Evolutionary conservation across 1,284 basidiomycete species (phyloP).

Genomic region (Vanrija humicola): DNA sequence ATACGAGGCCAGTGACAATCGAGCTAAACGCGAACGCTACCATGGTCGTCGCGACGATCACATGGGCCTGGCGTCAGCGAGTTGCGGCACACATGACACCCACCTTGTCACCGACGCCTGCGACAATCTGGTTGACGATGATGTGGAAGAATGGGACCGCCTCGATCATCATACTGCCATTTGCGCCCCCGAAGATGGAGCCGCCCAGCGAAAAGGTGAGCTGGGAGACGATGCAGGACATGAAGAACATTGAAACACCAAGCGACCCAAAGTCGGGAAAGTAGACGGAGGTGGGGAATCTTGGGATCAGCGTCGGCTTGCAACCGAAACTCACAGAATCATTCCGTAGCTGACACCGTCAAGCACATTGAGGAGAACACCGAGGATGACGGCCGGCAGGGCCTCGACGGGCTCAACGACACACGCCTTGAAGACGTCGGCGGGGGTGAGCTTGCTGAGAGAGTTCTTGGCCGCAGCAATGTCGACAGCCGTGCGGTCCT

Average conservation of each 20-base stretch:
- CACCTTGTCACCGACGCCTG: constrained; percentile 64
- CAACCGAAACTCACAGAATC: constrained; percentile 62
- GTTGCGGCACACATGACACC: not conserved
- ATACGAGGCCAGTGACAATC: constrained; percentile 86
- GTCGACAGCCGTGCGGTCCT: constrained; percentile 9
- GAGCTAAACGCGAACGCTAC: constrained; percentile 85
- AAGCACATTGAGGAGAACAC: constrained; percentile 81
- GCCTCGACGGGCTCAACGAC: constrained; percentile 53
- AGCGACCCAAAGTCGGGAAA: constrained; percentile 80
- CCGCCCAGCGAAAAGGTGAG: constrained; percentile 81
- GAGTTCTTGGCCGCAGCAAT: constrained; percentile 7
- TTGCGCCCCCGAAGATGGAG: constrained; percentile 77
- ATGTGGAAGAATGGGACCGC: constrained; percentile 97
- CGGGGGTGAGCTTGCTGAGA: constrained; percentile 34
- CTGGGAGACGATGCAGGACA: constrained; percentile 78
- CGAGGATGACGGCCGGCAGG: constrained; percentile 80
- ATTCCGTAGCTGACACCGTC: constrained; percentile 71
- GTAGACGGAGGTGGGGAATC: constrained; percentile 77
- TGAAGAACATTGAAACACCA: constrained; percentile 93
- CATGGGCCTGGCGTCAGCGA: constrained; percentile 50
- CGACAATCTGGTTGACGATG: constrained; percentile 71
- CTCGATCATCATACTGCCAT: constrained; percentile 99
- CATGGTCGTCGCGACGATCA: constrained; percentile 85
- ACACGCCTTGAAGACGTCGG: constrained; percentile 40
- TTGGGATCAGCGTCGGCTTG: constrained; percentile 48